Evolutionary conservation across 176 grass and related monocot species (phyloP).

Genomic region (Melocanna baccifera): DNA sequence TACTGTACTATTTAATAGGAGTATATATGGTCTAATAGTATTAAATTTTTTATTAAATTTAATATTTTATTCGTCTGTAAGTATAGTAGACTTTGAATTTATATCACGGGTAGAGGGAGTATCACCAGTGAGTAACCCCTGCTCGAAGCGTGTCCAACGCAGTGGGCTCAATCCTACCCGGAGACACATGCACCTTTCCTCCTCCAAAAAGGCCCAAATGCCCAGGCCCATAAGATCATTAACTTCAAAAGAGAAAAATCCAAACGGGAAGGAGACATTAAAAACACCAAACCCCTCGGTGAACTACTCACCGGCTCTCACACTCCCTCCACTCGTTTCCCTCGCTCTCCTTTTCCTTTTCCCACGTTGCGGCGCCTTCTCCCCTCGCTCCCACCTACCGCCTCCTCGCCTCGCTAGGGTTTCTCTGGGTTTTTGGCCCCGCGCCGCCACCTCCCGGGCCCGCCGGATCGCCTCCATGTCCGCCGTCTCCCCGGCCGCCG

Average conservation of each 20-base stretch:
- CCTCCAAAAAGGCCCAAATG: too few relatives aligned
- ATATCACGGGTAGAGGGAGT: too few relatives aligned
- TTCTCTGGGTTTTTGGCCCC: conserved; percentile 44
- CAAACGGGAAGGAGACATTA: not conserved
- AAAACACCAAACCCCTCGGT: not conserved
- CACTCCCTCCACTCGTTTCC: conserved; percentile 20
- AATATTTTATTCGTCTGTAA: too few relatives aligned
- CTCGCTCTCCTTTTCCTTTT: conserved; percentile 19
- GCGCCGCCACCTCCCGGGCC: conserved; percentile 14
- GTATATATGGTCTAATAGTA: too few relatives aligned
- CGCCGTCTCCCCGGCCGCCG: conserved; percentile 41
- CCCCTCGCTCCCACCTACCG: not conserved
- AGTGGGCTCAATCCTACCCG: too few relatives aligned
- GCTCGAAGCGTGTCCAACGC: too few relatives aligned
- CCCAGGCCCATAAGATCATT: not conserved
- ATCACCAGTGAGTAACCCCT: too few relatives aligned
- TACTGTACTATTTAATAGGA: too few relatives aligned
- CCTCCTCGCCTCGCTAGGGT: conserved; percentile 31
- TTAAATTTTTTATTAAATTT: too few relatives aligned
- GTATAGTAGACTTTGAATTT: too few relatives aligned
- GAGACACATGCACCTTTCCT: too few relatives aligned
- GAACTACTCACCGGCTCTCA: not conserved
- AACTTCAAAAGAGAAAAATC: conserved; percentile 1
- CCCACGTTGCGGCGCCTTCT: conserved; percentile 1
- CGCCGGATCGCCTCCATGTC: conserved; percentile 49